A percentile compares a stretch with the other conserved stretches of the same genome.
Evolutionary conservation across 1,284 basidiomycete genomes (phyloP).

Genomic region (Sanghuangporus weigelae): DNA sequence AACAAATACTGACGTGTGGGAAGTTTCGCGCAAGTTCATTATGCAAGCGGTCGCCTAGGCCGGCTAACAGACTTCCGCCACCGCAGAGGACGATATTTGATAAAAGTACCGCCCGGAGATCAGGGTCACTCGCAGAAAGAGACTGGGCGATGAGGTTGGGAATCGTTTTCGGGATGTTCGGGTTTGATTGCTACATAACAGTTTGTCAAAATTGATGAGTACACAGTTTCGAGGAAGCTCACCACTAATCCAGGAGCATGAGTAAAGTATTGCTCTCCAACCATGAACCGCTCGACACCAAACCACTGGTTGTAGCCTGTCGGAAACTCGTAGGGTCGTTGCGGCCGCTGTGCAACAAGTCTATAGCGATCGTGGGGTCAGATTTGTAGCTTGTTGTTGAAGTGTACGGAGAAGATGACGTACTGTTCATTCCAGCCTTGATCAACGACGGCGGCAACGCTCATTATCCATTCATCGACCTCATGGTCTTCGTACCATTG

Average conservation of each 20-base stretch:
- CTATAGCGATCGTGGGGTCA: slow-evolving; percentile 28
- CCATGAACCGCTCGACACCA: slow-evolving; percentile 74
- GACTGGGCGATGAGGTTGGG: slow-evolving; percentile 77
- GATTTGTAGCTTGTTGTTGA: slow-evolving; percentile 1
- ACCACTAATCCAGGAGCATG: slow-evolving; percentile 76
- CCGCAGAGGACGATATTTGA: slow-evolving; percentile 95
- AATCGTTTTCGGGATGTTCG: slow-evolving; percentile 69
- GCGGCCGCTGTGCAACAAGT: slow-evolving; percentile 45
- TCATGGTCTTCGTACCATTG: slow-evolving; percentile 81
- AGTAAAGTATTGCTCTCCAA: slow-evolving; percentile 89
- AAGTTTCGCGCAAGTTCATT: slow-evolving; percentile 76
- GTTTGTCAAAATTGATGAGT: not conserved
- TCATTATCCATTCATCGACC: slow-evolving; percentile 93
- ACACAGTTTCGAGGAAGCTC: slow-evolving; percentile 23
- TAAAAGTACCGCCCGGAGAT: slow-evolving; percentile 85
- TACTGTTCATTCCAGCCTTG: slow-evolving; percentile 88
- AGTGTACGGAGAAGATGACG: slow-evolving; percentile 23
- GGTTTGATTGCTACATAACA: slow-evolving; percentile 41
- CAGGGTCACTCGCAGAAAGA: slow-evolving; percentile 84
- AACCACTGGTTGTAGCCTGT: slow-evolving; percentile 90
- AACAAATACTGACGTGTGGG: slow-evolving; percentile 60
- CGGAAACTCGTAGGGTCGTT: slow-evolving; percentile 89
- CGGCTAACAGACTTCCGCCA: slow-evolving; percentile 82
- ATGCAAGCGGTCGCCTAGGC: slow-evolving; percentile 81
- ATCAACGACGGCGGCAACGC: slow-evolving; percentile 78